Conservation (phyloP, 768 basidiomycete genomes). For the Boletellus ananiceps region DNA sequence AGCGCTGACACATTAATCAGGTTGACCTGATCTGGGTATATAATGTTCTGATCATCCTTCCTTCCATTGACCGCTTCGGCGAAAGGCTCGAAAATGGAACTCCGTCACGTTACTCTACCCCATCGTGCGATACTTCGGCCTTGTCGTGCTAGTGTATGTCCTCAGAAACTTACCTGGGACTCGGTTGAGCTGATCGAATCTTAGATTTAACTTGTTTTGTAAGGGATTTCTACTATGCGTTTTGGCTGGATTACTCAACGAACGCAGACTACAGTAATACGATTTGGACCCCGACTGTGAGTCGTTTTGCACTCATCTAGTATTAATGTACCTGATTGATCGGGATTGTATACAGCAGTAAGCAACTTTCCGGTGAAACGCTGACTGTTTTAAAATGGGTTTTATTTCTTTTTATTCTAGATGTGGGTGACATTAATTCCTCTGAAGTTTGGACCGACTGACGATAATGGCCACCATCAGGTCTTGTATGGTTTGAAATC, state of each 20-base stretch:
- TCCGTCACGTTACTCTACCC: conserved; percentile 14
- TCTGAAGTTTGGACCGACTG: not conserved
- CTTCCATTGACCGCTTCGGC: not conserved
- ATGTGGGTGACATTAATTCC: conserved; percentile 6
- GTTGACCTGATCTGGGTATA: conserved; percentile 19
- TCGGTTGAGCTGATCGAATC: not conserved
- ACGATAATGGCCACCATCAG: not conserved
- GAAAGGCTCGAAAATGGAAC: conserved; percentile 17
- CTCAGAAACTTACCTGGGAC: not conserved
- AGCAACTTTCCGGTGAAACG: not conserved
- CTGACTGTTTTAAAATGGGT: too few species aligned
- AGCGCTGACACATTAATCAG: conserved; percentile 3
- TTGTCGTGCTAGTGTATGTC: conserved; percentile 12
- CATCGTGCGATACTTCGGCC: conserved; percentile 18
- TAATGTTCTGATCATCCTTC: not conserved
- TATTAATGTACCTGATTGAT: not conserved
- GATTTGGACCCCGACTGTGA: conserved; percentile 11
- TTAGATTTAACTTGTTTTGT: conserved; percentile 10
- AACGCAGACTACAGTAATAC: conserved; percentile 2
- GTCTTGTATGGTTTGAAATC: conserved; percentile 15
- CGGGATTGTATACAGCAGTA: conserved; percentile 9
- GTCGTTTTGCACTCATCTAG: not conserved
- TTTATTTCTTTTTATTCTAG: not conserved
- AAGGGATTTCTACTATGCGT: not conserved
- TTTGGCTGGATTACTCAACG: not conserved